Base-by-base conservation (phyloP, 441 rosid species). In the Sinapis alba region DNA sequence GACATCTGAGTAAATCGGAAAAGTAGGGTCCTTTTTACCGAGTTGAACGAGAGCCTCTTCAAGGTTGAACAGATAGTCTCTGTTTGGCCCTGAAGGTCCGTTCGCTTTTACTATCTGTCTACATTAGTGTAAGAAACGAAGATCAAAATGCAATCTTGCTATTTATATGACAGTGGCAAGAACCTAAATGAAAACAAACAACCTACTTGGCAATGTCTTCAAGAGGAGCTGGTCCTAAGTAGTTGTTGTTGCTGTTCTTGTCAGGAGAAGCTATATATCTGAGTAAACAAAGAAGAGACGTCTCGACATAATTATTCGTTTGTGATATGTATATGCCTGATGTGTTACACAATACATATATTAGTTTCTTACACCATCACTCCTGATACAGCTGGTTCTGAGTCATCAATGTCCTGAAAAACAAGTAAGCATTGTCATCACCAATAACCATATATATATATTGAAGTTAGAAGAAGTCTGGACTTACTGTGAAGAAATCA, bases 51-150 rank as follows among this genome's bases (percentile, higher is more conserved):
- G 93, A 69, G 95, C 90, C 38, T 54, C 71, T 78, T 90, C 97
- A 34, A 94, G 89, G 32, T 88, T 86, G 83, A 92, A 89, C 59
- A 92, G 89, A 71, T 89, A 92, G 69, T 90, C 97, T 87, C 96
- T 89, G 81, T 92, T 90, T 45, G 99, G 97, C 68, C 98, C 99
- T 10, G 99, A 94, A 30, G 99, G 99, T 62, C 99, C 99, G 86
- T 86, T 62, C 5, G 97, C 93, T 6, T 76, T 64, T 71, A 85
- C 79, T 20, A 94, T 90, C 82, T 94, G 97, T 64, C 97, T 94
- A 80, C 76, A 59, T 28, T 38, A 16, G 15, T 5, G 8, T 23
- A 32, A 76, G 11, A 47, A 66, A 21, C 30, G 2, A 67, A 30
- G 27, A 60, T 77, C 20, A 68, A 63, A 20, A 28, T 5, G 10